Evolutionary conservation across 352 stramenopile genomes (phyloP).

Genomic region (Halophytophthora batemanensis): DNA sequence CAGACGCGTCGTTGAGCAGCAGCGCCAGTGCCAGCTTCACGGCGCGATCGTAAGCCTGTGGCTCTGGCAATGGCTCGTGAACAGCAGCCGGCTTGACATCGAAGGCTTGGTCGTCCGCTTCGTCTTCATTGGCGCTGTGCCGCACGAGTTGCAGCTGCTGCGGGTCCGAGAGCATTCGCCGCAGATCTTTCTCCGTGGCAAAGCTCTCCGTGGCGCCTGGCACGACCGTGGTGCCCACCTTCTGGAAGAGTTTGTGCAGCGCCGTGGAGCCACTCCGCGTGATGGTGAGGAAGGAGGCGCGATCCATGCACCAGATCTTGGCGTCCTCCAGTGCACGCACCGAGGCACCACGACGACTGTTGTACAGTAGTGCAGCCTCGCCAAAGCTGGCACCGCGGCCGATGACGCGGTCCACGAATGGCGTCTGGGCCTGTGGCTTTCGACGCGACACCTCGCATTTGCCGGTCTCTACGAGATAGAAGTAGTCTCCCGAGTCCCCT

Average conservation of each 20-base stretch:
- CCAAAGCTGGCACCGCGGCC: slow-evolving; percentile 87
- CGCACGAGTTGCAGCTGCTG: slow-evolving; percentile 27
- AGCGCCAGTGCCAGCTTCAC: slow-evolving; percentile 61
- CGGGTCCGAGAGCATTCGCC: slow-evolving; percentile 50
- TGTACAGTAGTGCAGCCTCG: slow-evolving; percentile 96
- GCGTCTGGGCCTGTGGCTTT: slow-evolving; percentile 47
- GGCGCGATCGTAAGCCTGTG: slow-evolving; percentile 44
- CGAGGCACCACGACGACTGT: slow-evolving; percentile 91
- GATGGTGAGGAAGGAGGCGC: slow-evolving; percentile 81
- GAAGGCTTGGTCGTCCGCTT: slow-evolving; percentile 4
- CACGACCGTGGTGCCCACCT: slow-evolving; percentile 44
- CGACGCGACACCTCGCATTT: slow-evolving; percentile 70
- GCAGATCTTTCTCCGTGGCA: slow-evolving; percentile 52
- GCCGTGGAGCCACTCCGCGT: slow-evolving; percentile 76
- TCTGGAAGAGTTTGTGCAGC: slow-evolving; percentile 71
- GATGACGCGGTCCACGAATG: slow-evolving; percentile 72
- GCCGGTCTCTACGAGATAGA: slow-evolving; percentile 80
- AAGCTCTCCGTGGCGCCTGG: slow-evolving; percentile 47
- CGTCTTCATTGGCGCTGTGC: slow-evolving; percentile 27
- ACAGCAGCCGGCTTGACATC: background rate
- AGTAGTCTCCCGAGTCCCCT: slow-evolving; percentile 82
- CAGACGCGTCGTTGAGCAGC: slow-evolving; percentile 68
- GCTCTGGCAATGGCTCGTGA: slow-evolving; percentile 17
- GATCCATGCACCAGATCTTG: slow-evolving; percentile 94
- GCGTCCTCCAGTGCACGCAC: slow-evolving; percentile 82